phyloP scores from a whole-genome alignment of 2,329 filamentous ascomycete species.

The Xenoacremonium recifei region DNA sequence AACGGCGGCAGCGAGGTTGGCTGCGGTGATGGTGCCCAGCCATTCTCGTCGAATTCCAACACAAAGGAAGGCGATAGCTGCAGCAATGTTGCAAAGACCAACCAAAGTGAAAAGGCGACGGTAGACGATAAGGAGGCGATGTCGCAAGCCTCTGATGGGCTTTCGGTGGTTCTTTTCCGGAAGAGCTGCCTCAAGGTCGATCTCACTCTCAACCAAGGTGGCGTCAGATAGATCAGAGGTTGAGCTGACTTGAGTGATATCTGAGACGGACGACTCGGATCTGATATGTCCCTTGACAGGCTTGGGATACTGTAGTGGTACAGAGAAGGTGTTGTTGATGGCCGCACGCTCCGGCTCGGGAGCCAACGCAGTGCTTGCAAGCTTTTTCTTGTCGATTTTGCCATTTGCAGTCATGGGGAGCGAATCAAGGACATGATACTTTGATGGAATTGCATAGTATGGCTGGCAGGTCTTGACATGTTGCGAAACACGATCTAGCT shows the following conservation, averaged over 20 bases:
- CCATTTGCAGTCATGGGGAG: conserved; percentile 55
- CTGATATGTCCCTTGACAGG: conserved; percentile 13
- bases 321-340: too few relatives aligned
- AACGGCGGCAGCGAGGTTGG: conserved; percentile 48
- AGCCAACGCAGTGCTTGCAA: conserved; percentile 20
- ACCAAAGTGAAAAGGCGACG: conserved; percentile 55
- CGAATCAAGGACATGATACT: conserved; percentile 38
- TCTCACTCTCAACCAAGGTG: conserved; percentile 26
- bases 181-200: conserved; percentile 31
- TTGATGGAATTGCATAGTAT: conserved; percentile 53
- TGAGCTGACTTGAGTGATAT: too few relatives aligned
- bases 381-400: conserved; percentile 52
- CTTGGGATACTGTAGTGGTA: conserved; percentile 9
- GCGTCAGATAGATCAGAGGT: conserved; percentile 28
- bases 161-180: conserved; percentile 42
- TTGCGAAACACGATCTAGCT: conserved; percentile 34
- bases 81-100: conserved; percentile 49
- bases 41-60: conserved; percentile 33
- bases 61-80: conserved; percentile 42
- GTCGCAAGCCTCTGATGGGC: conserved; percentile 38
- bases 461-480: conserved; percentile 45
- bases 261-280: conserved; percentile 28
- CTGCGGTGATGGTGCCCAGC: conserved; percentile 42
- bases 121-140: conserved; percentile 52
- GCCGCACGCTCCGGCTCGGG: neutral